Evolutionary conservation across 2,329 filamentous ascomycete genomes (phyloP), one percentile per base, ranked within the genome.

Genomic region (Exophiala oligosperma): DNA sequence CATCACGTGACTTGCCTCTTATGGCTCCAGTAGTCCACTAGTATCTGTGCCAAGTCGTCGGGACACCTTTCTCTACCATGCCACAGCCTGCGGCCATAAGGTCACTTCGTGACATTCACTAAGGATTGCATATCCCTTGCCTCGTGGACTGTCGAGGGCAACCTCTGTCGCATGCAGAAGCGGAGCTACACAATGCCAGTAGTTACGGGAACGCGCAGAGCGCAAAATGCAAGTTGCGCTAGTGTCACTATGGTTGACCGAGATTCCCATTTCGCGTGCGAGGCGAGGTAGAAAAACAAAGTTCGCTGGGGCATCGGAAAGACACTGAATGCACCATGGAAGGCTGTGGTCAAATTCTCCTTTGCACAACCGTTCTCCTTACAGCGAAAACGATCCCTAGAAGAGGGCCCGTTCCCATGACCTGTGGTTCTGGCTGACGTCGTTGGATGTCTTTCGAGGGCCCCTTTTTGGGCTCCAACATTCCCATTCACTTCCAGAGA

Each of bases 191-290:
- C 38, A 41, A 41, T 41, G 38, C 38, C 38, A 46, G 44, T 28
- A 47, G 44, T 47, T 47, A 26, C 44, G 44, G 44, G 44, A 47
- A 47, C n/a, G 44, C 44, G 44, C 11, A 47, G 44, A 47, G 44
- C 44, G 23, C 44, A 47, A 47, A 47, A 47, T 4, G n/a, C 44
- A 47, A 47, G 21, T 47, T 47, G 44, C 44, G 23, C 44, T 26
- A 47, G 44, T 47, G 44, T 47, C 44, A 28, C 44, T 47, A 28
- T 47, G 23, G 44, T 47, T 47, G 23, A 28, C 44, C 44, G 44
- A 47, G 21, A 47, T 47, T 46, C 41, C 41, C 14, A 17, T 23
- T 17, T 46, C 38, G 38, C 38, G 38, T 4, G 38, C 38, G 38
- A 41, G 38, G 38, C 26, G 26, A 28, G 26, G 26, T 41, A 41